Base-by-base conservation (phyloP, 2,329 filamentous ascomycete species). In the Fusarium udum region DNA sequence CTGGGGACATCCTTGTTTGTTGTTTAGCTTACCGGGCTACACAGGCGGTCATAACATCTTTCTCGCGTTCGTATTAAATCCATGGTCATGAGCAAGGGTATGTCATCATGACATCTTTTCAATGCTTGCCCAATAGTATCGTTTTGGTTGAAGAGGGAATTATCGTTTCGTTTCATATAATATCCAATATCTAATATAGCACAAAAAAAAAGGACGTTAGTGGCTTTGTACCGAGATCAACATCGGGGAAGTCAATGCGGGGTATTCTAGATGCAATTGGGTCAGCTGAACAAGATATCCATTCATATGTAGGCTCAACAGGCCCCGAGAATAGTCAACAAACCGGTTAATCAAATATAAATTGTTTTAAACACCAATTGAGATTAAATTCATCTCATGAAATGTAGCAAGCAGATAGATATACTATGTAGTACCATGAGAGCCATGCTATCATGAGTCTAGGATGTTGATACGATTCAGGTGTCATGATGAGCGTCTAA, bases 1-100 rank as follows among this genome's bases (percentile, higher is more conserved):
- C 20, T n/a, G 62, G 62, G 64, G 9, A 60, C 49, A 67, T 49
- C 64, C 64, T 51, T 67, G 62, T 67, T 66, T 51, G 64, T 67
- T 67, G 48, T 67, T 60, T 67, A 59, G 43, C 52, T 66, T 45
- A 22, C 16, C 16, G 39, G 40, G 34, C 42, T 31, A 58, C 34
- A 26, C 20, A 46, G 40, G 31, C 45, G 36, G 31, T 31, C 40
- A 49, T n/a, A 56, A 28, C 60, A 46, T 64, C 26, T 24, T 34
- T 67, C 40, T 59, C 16, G n/a, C 40, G 43, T 51, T 31, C 11
- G 45, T 51, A 67, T 51, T 60, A 7, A 51, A 34, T 20, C 12
- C 24, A 51, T 39, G 11, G 37, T 18, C 22, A 36, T 34, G 37
- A 26, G 37, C 28, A 43, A 66, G 34, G 53, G 15, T 34, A 67